These are phyloP conservation scores for Porodaedalea pini DNA, from an alignment of 1,284 basidiomycete species.

Conservation along the genomic window DNA sequence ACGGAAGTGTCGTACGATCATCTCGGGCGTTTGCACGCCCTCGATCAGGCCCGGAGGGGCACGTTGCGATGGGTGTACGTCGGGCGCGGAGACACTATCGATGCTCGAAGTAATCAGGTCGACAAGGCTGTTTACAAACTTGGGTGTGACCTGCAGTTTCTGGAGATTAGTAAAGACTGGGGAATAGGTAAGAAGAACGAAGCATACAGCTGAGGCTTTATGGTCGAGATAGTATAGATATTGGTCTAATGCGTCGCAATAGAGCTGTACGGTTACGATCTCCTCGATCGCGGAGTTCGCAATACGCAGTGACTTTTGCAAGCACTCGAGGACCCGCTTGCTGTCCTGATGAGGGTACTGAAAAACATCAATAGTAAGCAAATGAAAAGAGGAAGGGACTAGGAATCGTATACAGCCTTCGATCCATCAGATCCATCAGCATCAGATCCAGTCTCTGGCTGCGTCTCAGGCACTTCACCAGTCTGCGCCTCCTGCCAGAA, in stretches of 20 bases:
- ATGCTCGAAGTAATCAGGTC: conserved; percentile 90
- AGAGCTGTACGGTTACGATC: conserved; percentile 89
- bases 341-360: conserved; percentile 89
- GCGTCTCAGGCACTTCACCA: conserved; percentile 33
- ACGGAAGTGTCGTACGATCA: conserved; percentile 88
- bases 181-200: conserved; percentile 1
- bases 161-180: not conserved
- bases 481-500: conserved; percentile 86
- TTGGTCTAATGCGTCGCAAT: conserved; percentile 89
- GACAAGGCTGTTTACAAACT: conserved; percentile 91
- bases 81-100: conserved; percentile 79
- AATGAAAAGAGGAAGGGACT: conserved; percentile 15
- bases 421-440: conserved; percentile 44
- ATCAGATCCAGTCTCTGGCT: conserved; percentile 37
- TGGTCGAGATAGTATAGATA: conserved; percentile 94
- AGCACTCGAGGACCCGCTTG: conserved; percentile 91
- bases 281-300: conserved; percentile 93
- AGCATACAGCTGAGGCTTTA: conserved; percentile 79
- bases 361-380: not conserved
- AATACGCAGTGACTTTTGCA: conserved; percentile 91
- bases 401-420: conserved; percentile 54
- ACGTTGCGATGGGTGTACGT: conserved; percentile 81
- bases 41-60: conserved; percentile 83
- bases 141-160: conserved; percentile 72
- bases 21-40: conserved; percentile 86